Conservation (phyloP, 1,139 yeast species). For the Yamadazyma pseudoaaseri region DNA sequence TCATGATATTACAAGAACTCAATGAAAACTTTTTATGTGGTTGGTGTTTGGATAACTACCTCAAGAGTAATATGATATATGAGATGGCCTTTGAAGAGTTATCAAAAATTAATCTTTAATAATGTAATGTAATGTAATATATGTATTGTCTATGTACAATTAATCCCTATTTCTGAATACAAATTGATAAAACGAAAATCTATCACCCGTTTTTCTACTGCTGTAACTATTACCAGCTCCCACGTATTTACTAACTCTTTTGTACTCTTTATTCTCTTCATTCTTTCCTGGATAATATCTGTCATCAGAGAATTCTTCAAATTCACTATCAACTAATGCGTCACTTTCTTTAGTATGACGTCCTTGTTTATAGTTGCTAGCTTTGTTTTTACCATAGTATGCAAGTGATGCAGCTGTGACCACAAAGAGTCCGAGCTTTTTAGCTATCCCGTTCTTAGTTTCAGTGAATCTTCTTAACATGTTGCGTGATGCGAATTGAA, state of each 20-base stretch:
- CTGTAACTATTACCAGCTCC: slow-evolving; percentile 65
- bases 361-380: slow-evolving; percentile 33
- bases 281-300: slow-evolving; percentile 37
- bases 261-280: slow-evolving; percentile 12
- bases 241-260: slow-evolving; percentile 59
- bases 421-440: slow-evolving; percentile 35
- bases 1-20: slow-evolving; percentile 46
- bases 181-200: slow-evolving; percentile 30
- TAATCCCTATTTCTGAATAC: slow-evolving; percentile 26
- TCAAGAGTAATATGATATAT: slow-evolving; percentile 40
- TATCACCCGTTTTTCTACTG: slow-evolving; percentile 49
- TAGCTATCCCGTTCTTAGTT: slow-evolving; percentile 35
- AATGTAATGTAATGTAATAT: not conserved
- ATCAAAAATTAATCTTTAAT: slow-evolving; percentile 1
- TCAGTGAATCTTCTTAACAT: slow-evolving; percentile 21
- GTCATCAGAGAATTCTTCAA: slow-evolving; percentile 30
- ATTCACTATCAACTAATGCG: slow-evolving; percentile 32
- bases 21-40: slow-evolving; percentile 48
- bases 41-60: slow-evolving; percentile 43
- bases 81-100: slow-evolving; percentile 44
- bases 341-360: slow-evolving; percentile 40
- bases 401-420: slow-evolving; percentile 32
- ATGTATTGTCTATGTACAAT: slow-evolving; percentile 3
- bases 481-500: slow-evolving; percentile 1
- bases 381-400: slow-evolving; percentile 36